Percentiles rank a stretch among this genome's conserved stretches.
These are phyloP conservation scores for Lithospermum erythrorhizon DNA, from an alignment of 257 asterid species.

Conservation along the genomic window DNA sequence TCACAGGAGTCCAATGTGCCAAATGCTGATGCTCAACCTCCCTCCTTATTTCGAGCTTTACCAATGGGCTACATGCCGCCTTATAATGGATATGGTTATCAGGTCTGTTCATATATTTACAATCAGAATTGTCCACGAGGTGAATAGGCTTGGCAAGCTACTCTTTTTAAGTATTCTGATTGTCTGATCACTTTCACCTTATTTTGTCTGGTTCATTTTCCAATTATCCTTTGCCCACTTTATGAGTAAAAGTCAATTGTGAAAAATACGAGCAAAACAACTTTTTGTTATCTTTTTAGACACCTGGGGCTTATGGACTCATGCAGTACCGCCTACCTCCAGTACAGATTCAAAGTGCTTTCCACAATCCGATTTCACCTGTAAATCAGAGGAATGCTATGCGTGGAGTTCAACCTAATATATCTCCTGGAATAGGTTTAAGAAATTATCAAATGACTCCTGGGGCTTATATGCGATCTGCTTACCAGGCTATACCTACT, in stretches of 20 bases:
- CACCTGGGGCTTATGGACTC: constrained; percentile 61
- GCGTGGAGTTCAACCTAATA: constrained; percentile 24
- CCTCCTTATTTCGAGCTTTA: constrained; percentile 47
- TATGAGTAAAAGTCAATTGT: neutral
- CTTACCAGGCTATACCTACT: constrained; percentile 43
- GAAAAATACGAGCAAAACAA: constrained; percentile 1
- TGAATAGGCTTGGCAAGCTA: neutral
- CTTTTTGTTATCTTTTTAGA: constrained; percentile 23
- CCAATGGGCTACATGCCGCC: constrained; percentile 65
- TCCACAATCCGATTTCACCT: constrained; percentile 44
- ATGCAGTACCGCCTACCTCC: constrained; percentile 56
- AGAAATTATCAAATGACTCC: constrained; percentile 46
- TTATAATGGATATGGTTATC: constrained; percentile 69
- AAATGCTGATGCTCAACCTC: constrained; percentile 39
- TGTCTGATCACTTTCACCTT: neutral
- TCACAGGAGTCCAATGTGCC: constrained; percentile 23
- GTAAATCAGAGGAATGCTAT: constrained; percentile 43
- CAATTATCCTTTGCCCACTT: neutral
- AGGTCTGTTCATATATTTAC: constrained; percentile 31
- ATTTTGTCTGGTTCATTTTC: neutral
- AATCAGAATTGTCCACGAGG: neutral
- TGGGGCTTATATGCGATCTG: constrained; percentile 36
- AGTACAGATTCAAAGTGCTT: constrained; percentile 45
- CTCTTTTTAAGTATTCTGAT: neutral
- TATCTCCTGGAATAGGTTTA: constrained; percentile 44